Evolutionary conservation across 1,284 basidiomycete genomes (phyloP).

Genomic region (Caloboletus inedulis): DNA sequence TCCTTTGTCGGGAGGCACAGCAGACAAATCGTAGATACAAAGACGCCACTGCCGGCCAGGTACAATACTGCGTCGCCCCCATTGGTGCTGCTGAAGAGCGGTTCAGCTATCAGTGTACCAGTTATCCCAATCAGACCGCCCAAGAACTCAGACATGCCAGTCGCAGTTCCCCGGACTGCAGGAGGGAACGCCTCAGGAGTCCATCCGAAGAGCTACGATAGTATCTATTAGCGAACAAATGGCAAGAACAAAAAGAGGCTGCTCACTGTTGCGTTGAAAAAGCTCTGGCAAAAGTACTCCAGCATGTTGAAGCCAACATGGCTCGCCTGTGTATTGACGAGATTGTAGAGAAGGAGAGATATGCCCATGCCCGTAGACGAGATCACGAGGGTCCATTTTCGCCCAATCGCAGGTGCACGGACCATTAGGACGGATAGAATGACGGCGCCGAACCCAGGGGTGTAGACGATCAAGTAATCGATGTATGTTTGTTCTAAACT

Average conservation of each 20-base stretch:
- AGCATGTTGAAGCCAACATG: slow-evolving; percentile 15
- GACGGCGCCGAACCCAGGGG: slow-evolving; percentile 11
- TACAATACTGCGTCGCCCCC: slow-evolving; percentile 16
- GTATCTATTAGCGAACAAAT: neutral
- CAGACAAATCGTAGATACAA: slow-evolving; percentile 7
- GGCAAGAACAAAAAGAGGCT: neutral
- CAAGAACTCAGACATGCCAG: slow-evolving; percentile 8
- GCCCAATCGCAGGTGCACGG: slow-evolving; percentile 15
- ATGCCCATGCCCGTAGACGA: slow-evolving; percentile 9
- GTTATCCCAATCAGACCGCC: slow-evolving; percentile 5
- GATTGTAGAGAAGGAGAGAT: slow-evolving; percentile 13
- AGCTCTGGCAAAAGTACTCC: slow-evolving; percentile 15
- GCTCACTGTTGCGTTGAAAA: slow-evolving; percentile 15
- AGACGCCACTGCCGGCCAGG: slow-evolving; percentile 13
- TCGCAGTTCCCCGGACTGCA: slow-evolving; percentile 17
- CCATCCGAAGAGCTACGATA: slow-evolving; percentile 17
- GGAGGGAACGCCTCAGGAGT: slow-evolving; percentile 20
- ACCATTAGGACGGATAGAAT: slow-evolving; percentile 12
- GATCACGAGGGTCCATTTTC: slow-evolving; percentile 20
- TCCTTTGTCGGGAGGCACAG: slow-evolving; percentile 13
- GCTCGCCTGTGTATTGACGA: slow-evolving; percentile 18
- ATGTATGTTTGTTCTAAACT: slow-evolving; percentile 12
- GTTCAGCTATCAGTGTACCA: neutral
- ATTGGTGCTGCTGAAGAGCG: neutral
- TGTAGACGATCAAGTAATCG: slow-evolving; percentile 15